These are phyloP conservation scores for Nepenthes alata DNA, from an alignment of 179 eudicot genomes.

Conservation along the genomic window DNA sequence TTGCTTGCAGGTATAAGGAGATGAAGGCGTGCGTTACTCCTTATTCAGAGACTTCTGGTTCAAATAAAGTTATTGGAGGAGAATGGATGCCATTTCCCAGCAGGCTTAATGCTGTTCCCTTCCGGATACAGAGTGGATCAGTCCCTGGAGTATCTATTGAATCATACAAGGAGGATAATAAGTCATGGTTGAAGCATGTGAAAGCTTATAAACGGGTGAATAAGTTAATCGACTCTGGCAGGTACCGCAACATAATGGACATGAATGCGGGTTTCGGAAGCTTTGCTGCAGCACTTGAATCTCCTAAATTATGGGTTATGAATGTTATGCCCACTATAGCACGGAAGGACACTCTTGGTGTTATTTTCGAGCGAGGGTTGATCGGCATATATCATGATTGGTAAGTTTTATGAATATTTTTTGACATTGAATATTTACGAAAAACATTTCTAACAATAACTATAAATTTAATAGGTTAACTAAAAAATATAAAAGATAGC, in stretches of 20 bases:
- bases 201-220: background rate
- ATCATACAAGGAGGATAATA: constrained; percentile 1
- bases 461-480: too few relatives aligned
- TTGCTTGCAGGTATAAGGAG: constrained; percentile 1
- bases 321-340: constrained; percentile 33
- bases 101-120: background rate
- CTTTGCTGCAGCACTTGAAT: background rate
- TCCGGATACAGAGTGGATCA: background rate
- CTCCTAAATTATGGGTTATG: constrained; percentile 30
- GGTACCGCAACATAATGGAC: constrained; percentile 2
- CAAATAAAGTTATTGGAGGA: constrained; percentile 14
- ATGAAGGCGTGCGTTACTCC: constrained; percentile 1
- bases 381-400: constrained; percentile 33
- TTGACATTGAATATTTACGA: background rate
- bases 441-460: too few relatives aligned
- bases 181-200: background rate
- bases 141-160: background rate
- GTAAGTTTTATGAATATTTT: background rate
- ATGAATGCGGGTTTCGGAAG: background rate
- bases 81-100: constrained; percentile 52
- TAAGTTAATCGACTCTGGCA: background rate
- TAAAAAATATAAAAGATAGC: too few relatives aligned
- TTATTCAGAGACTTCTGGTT: constrained; percentile 1
- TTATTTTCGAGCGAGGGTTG: constrained; percentile 26
- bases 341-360: constrained; percentile 22